Percentiles rank a stretch among this genome's conserved stretches.
Conservation (phyloP, 2,329 filamentous ascomycete genomes). For the Colletotrichum higginsianum region DNA sequence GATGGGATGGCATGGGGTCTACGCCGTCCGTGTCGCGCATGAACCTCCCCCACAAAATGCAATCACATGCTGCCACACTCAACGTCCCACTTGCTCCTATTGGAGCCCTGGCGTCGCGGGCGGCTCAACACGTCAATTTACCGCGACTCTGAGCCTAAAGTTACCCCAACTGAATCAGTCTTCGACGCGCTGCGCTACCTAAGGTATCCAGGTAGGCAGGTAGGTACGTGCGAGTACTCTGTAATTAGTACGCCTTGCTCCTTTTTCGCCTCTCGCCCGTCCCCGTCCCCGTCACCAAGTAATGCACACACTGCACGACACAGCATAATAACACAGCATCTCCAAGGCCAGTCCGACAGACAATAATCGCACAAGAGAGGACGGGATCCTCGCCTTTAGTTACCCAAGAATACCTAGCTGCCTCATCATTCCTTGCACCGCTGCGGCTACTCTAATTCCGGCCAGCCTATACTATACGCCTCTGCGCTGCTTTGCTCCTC, state of each 20-base stretch:
- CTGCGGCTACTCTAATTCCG: constrained; percentile 11
- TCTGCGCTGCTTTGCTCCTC: constrained; percentile 10
- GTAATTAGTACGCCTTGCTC: neutral
- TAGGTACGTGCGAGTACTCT: too few relatives aligned
- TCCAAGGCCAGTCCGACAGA: neutral
- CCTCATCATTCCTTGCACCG: neutral
- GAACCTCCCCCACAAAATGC: constrained; percentile 40
- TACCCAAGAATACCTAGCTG: neutral
- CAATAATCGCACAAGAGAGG: neutral
- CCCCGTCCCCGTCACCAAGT: neutral
- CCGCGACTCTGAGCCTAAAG: constrained; percentile 8
- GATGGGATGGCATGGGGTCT: constrained; percentile 11
- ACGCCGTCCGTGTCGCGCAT: constrained; percentile 28
- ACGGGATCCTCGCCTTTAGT: neutral
- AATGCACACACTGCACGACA: neutral
- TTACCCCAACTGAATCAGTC: constrained; percentile 20
- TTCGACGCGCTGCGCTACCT: constrained; percentile 4
- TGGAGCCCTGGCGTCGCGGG: constrained; percentile 37
- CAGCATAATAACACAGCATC: constrained; percentile 6
- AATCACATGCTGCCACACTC: constrained; percentile 40
- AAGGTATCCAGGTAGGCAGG: too few relatives aligned
- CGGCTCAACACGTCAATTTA: constrained; percentile 41
- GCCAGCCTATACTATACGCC: constrained; percentile 10
- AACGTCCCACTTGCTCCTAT: constrained; percentile 39
- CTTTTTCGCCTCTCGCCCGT: constrained; percentile 6